Evolutionary conservation across 805 yeast genomes (phyloP).

Genomic region (Saccharomyces mikatae): DNA sequence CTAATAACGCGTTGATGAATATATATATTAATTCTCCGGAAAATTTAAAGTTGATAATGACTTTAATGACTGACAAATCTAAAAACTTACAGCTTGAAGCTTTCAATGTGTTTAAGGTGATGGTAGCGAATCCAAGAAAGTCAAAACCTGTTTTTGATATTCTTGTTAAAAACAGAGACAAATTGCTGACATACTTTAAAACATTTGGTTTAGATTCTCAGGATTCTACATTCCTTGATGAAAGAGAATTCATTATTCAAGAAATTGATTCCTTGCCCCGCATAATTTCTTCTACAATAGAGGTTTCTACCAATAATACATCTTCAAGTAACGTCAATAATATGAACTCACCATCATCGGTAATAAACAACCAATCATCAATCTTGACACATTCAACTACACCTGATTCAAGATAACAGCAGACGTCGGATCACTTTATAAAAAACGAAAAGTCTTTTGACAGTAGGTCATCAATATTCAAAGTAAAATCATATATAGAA

Average conservation of each 20-base stretch:
- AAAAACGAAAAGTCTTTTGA: neutral
- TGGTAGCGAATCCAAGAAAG: slow-evolving; percentile 93
- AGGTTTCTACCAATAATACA: neutral
- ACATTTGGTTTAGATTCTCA: slow-evolving; percentile 51
- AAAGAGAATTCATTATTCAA: slow-evolving; percentile 68
- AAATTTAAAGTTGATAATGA: slow-evolving; percentile 80
- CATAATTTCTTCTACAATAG: slow-evolving; percentile 31
- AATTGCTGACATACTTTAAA: slow-evolving; percentile 60
- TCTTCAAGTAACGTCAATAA: neutral
- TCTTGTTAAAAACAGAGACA: slow-evolving; percentile 72
- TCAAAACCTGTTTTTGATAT: slow-evolving; percentile 73
- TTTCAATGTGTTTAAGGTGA: slow-evolving; percentile 86
- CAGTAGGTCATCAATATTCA: neutral
- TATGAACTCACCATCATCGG: neutral
- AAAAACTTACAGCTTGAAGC: slow-evolving; percentile 85
- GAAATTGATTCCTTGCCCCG: slow-evolving; percentile 69
- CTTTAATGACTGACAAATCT: slow-evolving; percentile 76
- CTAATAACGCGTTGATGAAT: slow-evolving; percentile 65
- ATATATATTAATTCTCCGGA: slow-evolving; percentile 72
- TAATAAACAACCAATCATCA: neutral
- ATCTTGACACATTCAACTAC: neutral
- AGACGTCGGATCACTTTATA: neutral
- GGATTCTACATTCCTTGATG: slow-evolving; percentile 62
- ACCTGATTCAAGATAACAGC: neutral
- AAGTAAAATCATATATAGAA: neutral